Evolutionary conservation across 179 eudicot species (phyloP).

Genomic region (Silene vulgaris): DNA sequence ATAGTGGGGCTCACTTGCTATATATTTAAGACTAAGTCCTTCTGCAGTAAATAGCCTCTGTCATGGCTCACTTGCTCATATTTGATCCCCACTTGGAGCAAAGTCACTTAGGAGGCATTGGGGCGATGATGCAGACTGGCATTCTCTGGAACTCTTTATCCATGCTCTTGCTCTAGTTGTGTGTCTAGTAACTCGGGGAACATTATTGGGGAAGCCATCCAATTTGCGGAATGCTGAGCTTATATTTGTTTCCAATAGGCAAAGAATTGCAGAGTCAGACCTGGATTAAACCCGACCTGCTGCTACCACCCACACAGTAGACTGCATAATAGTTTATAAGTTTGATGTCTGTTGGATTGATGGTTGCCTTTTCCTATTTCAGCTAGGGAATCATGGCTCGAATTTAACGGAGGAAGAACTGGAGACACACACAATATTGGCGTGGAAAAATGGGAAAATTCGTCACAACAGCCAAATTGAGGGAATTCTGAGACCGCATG

Average conservation of each 20-base stretch:
- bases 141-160: not conserved
- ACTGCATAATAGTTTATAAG: not conserved
- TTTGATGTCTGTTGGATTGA: not conserved
- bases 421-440: conserved; percentile 83
- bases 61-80: not conserved
- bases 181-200: not conserved
- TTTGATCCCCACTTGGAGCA: not conserved
- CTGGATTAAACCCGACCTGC: not conserved
- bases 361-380: conserved; percentile 11
- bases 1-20: not conserved
- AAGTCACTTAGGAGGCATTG: not conserved
- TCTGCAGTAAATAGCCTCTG: not conserved
- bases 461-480: conserved; percentile 47
- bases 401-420: conserved; percentile 88
- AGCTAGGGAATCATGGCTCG: conserved; percentile 81
- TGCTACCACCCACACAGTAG: not conserved
- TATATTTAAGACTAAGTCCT: not conserved
- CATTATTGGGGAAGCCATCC: no score
- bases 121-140: not conserved
- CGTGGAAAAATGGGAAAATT: conserved; percentile 80
- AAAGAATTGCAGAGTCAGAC: not conserved
- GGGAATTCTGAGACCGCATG: conserved; percentile 41
- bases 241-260: not conserved
- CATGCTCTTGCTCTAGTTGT: not conserved
- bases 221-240: no score